phyloP scores from a whole-genome alignment of 2,329 filamentous ascomycete species.

The Penicillium hesseltinei region DNA sequence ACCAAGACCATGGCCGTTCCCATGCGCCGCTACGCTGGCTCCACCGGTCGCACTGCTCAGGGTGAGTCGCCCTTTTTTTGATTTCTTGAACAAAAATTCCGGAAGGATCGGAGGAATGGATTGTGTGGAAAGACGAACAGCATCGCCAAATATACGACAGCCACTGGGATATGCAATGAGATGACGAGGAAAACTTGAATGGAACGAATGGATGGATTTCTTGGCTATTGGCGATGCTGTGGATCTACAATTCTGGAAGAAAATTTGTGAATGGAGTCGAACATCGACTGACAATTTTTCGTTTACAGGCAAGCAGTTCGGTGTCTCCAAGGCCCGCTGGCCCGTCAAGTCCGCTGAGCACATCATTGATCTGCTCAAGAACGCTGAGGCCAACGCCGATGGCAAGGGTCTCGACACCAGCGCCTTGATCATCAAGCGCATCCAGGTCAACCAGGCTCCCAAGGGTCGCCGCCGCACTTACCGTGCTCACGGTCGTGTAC shows the following conservation, averaged over 20 bases:
- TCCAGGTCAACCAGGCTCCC: conserved; percentile 99
- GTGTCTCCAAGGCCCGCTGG: conserved; percentile 97
- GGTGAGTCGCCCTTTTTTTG: conserved; percentile 63
- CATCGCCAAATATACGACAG: conserved; percentile 10
- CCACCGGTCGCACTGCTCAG: conserved; percentile 94
- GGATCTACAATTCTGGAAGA: conserved; percentile 5
- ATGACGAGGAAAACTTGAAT: background rate
- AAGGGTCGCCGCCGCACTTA: conserved; percentile 99
- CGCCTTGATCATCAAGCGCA: conserved; percentile 99
- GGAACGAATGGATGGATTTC: background rate
- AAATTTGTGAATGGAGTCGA: conserved; percentile 4
- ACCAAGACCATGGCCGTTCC: conserved; percentile 96
- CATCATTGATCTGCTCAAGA: conserved; percentile 94
- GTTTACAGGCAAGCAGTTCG: conserved; percentile 88
- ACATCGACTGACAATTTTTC: conserved; percentile 18
- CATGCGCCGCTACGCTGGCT: conserved; percentile 95
- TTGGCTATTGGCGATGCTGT: conserved; percentile 10
- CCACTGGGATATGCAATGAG: background rate
- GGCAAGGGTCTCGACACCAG: conserved; percentile 96
- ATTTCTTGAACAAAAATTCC: conserved; percentile 9
- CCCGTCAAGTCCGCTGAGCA: conserved; percentile 99
- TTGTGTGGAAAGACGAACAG: conserved; percentile 3
- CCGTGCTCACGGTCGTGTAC: conserved; percentile 99
- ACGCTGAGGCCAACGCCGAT: conserved; percentile 95
- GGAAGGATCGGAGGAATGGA: conserved; percentile 14